phyloP scores from a whole-genome alignment of 352 stramenopile genomes.

The Pythium rishiriense region DNA sequence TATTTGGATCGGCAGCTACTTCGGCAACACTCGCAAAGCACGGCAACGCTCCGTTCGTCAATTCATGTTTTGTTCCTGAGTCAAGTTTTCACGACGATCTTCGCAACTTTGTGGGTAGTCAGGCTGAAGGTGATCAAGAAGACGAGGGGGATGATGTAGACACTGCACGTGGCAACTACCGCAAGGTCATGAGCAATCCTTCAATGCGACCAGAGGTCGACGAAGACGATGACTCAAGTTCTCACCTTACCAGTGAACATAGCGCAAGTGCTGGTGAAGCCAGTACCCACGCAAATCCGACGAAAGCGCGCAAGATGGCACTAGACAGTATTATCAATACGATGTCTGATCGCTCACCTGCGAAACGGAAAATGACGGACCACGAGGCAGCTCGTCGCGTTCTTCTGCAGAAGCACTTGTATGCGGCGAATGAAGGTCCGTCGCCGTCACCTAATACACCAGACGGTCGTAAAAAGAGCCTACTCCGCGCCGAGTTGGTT shows the following conservation, averaged over 20 bases:
- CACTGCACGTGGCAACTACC: background rate
- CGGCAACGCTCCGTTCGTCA: slow-evolving; percentile 17
- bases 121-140: slow-evolving; percentile 11
- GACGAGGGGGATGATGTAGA: slow-evolving; percentile 17
- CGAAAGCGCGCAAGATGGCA: slow-evolving; percentile 39
- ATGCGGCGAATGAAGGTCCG: slow-evolving; percentile 11
- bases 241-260: background rate
- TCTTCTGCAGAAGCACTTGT: slow-evolving; percentile 51
- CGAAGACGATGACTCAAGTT: slow-evolving; percentile 9
- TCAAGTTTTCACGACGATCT: slow-evolving; percentile 15
- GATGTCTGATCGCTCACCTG: slow-evolving; percentile 24
- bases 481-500: background rate
- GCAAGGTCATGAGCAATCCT: background rate
- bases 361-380: slow-evolving; percentile 38
- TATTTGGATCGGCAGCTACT: slow-evolving; percentile 13
- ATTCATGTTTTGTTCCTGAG: slow-evolving; percentile 32
- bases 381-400: slow-evolving; percentile 43
- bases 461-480: background rate
- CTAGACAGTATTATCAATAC: slow-evolving; percentile 44
- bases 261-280: background rate
- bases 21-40: slow-evolving; percentile 21
- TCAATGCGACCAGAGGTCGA: slow-evolving; percentile 7
- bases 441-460: background rate
- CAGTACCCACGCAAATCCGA: background rate
- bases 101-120: background rate